Percentiles rank a stretch among this genome's conserved stretches.
These are phyloP conservation scores for Metschnikowia cerradonensis DNA, from an alignment of 805 yeast species.

Conservation along the genomic window DNA sequence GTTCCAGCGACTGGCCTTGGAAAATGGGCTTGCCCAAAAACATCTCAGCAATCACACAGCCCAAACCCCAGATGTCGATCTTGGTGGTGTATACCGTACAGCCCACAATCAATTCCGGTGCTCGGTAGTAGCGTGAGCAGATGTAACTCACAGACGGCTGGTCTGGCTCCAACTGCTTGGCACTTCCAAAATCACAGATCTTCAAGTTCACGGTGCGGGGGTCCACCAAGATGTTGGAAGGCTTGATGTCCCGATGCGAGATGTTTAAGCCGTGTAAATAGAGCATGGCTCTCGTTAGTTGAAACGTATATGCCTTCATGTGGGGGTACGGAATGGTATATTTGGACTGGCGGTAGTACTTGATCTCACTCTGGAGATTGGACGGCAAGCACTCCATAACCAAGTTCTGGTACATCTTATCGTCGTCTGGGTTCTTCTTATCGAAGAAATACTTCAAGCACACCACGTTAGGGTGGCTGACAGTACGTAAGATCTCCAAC, in stretches of 20 bases:
- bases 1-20: slow-evolving; percentile 86
- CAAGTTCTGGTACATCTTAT: slow-evolving; percentile 68
- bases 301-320: slow-evolving; percentile 73
- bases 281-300: slow-evolving; percentile 78
- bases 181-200: slow-evolving; percentile 84
- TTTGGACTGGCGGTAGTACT: slow-evolving; percentile 58
- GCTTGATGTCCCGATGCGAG: slow-evolving; percentile 82
- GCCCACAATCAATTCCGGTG: slow-evolving; percentile 94
- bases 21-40: slow-evolving; percentile 89
- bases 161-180: slow-evolving; percentile 69
- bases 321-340: slow-evolving; percentile 66
- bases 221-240: slow-evolving; percentile 75
- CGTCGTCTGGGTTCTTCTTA: slow-evolving; percentile 58
- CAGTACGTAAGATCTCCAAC: slow-evolving; percentile 67
- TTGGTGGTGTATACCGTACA: slow-evolving; percentile 82
- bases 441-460: slow-evolving; percentile 67
- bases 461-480: slow-evolving; percentile 78
- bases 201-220: slow-evolving; percentile 63
- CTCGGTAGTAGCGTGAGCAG: slow-evolving; percentile 92
- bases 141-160: slow-evolving; percentile 93
- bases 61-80: slow-evolving; percentile 97
- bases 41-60: slow-evolving; percentile 95
- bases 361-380: slow-evolving; percentile 71
- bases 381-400: slow-evolving; percentile 89
- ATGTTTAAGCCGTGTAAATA: slow-evolving; percentile 77